A percentile compares a stretch with the other conserved stretches of the same genome.
These are phyloP conservation scores for Lentinula sp. DNA, from an alignment of 768 basidiomycete species.

Conservation along the genomic window DNA sequence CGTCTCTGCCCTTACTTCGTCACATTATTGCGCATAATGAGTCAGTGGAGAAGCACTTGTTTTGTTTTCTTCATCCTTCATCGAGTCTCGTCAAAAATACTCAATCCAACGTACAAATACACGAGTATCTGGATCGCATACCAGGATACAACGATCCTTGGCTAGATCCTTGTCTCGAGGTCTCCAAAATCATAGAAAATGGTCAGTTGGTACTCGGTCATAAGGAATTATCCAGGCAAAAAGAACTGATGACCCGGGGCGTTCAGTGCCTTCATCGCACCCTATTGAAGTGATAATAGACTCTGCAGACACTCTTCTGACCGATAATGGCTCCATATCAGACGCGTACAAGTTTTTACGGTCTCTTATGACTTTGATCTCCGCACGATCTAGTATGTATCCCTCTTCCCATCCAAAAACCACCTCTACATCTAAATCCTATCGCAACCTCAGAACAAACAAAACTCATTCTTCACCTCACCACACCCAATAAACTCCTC, in stretches of 20 bases:
- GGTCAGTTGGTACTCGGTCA: constrained; percentile 18
- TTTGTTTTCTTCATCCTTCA: constrained; percentile 54
- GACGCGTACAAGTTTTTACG: constrained; percentile 47
- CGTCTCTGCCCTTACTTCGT: constrained; percentile 49
- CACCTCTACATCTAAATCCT: neutral
- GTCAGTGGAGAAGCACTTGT: constrained; percentile 29
- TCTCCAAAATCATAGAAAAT: constrained; percentile 36
- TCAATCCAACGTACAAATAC: constrained; percentile 27
- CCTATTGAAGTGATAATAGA: constrained; percentile 66
- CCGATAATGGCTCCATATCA: constrained; percentile 51
- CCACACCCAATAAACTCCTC: constrained; percentile 41
- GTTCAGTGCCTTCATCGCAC: constrained; percentile 28
- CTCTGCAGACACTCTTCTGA: constrained; percentile 59
- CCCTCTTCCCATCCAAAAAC: constrained; percentile 1
- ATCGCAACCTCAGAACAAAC: constrained; percentile 34
- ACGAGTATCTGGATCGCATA: constrained; percentile 45
- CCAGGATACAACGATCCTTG: constrained; percentile 44
- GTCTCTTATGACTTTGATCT: constrained; percentile 37
- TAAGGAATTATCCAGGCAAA: neutral
- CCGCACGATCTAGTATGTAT: constrained; percentile 43
- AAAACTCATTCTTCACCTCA: constrained; percentile 54
- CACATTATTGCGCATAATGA: constrained; percentile 21
- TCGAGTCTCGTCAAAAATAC: constrained; percentile 27
- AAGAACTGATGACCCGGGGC: neutral
- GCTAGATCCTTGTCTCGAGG: constrained; percentile 24